These are phyloP conservation scores for Salix dunnii DNA, from an alignment of 345 rosid species.

Conservation along the genomic window DNA sequence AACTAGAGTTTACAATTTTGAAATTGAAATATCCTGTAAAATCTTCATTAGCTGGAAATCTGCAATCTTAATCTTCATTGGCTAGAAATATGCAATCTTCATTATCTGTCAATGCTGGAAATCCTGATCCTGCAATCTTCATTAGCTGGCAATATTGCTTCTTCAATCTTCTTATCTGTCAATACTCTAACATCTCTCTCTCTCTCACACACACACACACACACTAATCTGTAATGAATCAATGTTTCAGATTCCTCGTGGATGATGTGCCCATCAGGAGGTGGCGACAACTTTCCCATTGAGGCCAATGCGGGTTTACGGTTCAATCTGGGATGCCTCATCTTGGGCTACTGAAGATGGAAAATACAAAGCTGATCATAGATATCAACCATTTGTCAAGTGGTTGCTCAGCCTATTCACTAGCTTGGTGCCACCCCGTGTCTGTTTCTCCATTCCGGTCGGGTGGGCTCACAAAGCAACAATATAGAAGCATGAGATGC, in stretches of 20 bases:
- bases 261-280: conserved; percentile 94
- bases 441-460: conserved; percentile 72
- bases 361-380: conserved; percentile 85
- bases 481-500: conserved; percentile 73
- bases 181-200: no score
- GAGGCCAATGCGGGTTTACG: conserved; percentile 95
- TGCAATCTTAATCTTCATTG: no score
- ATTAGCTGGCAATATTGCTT: no score
- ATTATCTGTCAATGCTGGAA: no score
- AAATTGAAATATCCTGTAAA: no score
- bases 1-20: no score
- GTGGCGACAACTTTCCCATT: conserved; percentile 75
- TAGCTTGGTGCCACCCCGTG: conserved; percentile 53
- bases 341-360: conserved; percentile 98
- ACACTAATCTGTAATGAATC: background rate
- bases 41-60: no score
- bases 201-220: no score
- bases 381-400: conserved; percentile 76
- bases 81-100: no score
- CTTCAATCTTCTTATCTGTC: no score
- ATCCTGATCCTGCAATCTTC: no score
- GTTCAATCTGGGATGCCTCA: conserved; percentile 99
- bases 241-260: conserved; percentile 66
- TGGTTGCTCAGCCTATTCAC: conserved; percentile 76
- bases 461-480: conserved; percentile 64